Evolutionary conservation across 805 yeast genomes (phyloP).

Genomic region (Starmerella roubikii): DNA sequence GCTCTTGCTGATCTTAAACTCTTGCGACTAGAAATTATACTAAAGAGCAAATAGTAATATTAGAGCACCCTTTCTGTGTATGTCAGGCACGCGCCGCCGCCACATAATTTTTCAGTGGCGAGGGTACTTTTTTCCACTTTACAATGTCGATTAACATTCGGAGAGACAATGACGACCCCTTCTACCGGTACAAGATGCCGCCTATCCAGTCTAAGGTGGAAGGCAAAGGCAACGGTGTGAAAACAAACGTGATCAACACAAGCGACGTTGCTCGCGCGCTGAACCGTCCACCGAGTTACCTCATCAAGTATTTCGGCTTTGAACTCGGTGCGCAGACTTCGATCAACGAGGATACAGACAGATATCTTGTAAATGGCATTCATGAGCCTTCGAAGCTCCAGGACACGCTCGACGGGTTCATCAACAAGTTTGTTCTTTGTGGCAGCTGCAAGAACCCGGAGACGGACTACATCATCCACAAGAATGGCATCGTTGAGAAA

Average conservation of each 20-base stretch:
- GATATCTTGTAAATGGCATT: constrained; percentile 86
- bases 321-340: constrained; percentile 96
- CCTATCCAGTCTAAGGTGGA: constrained; percentile 92
- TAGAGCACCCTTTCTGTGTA: no score
- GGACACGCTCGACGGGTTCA: constrained; percentile 89
- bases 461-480: constrained; percentile 74
- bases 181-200: constrained; percentile 99
- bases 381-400: constrained; percentile 85
- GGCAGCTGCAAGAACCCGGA: constrained; percentile 94
- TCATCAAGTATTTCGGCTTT: constrained; percentile 87
- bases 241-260: constrained; percentile 81
- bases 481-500: constrained; percentile 60
- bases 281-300: constrained; percentile 82
- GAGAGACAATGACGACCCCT: constrained; percentile 95
- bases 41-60: no score
- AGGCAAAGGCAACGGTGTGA: constrained; percentile 99
- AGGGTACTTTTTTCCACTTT: not conserved
- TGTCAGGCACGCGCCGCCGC: not conserved
- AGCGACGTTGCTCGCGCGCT: constrained; percentile 89
- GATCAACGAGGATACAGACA: constrained; percentile 63
- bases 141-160: constrained; percentile 57
- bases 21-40: no score
- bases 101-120: not conserved
- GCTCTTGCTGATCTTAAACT: no score
- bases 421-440: constrained; percentile 83